Conservation (phyloP, 768 basidiomycete genomes). For the Hortiboletus flavorubellus region DNA sequence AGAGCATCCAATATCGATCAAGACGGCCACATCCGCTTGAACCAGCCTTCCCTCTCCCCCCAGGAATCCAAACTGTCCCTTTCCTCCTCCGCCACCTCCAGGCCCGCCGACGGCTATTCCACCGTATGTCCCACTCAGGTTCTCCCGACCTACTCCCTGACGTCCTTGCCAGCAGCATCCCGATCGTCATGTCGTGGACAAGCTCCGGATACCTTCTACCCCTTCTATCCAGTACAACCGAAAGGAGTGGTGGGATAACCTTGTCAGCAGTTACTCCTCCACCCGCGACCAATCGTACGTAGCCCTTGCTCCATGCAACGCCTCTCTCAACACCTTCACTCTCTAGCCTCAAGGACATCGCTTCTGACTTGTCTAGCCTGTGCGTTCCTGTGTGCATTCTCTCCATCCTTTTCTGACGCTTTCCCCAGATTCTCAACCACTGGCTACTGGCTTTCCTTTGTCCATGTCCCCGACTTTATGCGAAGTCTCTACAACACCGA, state of each 20-base stretch:
- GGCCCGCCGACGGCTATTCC: slow-evolving; percentile 26
- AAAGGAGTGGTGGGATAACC: slow-evolving; percentile 47
- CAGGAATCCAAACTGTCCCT: slow-evolving; percentile 31
- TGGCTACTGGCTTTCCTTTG: slow-evolving; percentile 65
- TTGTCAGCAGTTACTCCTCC: slow-evolving; percentile 42
- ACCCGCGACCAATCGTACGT: slow-evolving; percentile 43
- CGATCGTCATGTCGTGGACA: slow-evolving; percentile 26
- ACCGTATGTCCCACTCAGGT: slow-evolving; percentile 19
- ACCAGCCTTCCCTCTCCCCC: slow-evolving; percentile 33
- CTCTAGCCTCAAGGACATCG: slow-evolving; percentile 47
- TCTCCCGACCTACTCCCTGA: background rate
- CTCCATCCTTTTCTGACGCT: slow-evolving; percentile 3
- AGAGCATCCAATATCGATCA: slow-evolving; percentile 27
- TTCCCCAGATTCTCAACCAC: slow-evolving; percentile 57
- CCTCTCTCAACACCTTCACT: slow-evolving; percentile 3
- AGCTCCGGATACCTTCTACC: slow-evolving; percentile 26
- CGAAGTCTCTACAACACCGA: slow-evolving; percentile 49
- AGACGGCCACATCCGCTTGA: slow-evolving; percentile 22
- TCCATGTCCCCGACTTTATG: slow-evolving; percentile 56
- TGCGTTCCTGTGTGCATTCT: slow-evolving; percentile 31
- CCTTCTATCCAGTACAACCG: slow-evolving; percentile 33
- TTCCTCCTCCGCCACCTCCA: slow-evolving; percentile 28
- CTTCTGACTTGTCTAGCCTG: slow-evolving; percentile 50
- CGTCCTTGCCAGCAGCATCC: slow-evolving; percentile 23
- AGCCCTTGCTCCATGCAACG: background rate